phyloP scores from a whole-genome alignment of 495 filamentous ascomycete genomes.

The Neurospora sp. region DNA sequence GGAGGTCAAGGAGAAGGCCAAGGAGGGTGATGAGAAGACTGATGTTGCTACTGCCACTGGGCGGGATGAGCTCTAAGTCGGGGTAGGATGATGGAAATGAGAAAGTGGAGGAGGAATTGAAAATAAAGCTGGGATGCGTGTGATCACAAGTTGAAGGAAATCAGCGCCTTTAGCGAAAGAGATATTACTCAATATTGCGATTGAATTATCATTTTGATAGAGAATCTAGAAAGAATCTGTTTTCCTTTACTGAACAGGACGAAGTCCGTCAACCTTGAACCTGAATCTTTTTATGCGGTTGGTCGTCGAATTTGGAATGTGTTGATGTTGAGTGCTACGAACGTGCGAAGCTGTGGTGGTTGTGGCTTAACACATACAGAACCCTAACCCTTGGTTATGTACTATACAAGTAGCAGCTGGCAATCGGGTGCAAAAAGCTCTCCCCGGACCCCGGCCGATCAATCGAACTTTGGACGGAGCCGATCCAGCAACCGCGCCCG shows the following conservation, averaged over 20 bases:
- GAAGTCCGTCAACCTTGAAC: too few species aligned
- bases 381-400: neutral
- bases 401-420: neutral
- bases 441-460: neutral
- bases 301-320: too few species aligned
- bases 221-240: too few species aligned
- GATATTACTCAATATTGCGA: neutral
- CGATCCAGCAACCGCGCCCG: neutral
- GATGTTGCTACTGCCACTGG: slow-evolving; percentile 22
- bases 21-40: slow-evolving; percentile 18
- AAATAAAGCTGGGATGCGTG: neutral
- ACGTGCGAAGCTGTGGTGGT: neutral
- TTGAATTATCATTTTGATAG: neutral
- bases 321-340: neutral
- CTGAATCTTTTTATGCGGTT: neutral
- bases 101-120: neutral
- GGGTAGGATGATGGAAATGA: neutral
- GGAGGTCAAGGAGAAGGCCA: slow-evolving; percentile 25
- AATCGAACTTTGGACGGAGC: neutral
- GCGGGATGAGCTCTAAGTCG: slow-evolving; percentile 24
- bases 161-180: neutral
- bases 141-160: neutral
- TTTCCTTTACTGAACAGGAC: too few species aligned
- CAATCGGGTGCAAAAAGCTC: neutral
- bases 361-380: neutral